Evolutionary conservation across 2,329 filamentous ascomycete species (phyloP), one percentile per base, ranked within the genome.

Genomic region (Salinomyces thailandicus): DNA sequence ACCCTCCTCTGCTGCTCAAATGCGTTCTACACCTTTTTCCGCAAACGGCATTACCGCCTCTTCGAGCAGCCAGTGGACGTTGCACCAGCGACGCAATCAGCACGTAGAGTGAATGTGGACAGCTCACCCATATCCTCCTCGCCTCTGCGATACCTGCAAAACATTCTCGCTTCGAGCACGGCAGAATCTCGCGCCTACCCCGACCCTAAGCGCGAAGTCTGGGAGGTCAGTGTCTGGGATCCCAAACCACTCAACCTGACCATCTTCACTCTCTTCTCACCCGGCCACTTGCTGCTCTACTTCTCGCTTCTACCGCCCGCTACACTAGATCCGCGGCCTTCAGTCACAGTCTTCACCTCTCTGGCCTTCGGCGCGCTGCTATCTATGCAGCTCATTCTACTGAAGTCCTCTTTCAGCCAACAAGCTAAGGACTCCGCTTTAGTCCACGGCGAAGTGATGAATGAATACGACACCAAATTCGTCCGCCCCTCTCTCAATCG

Each of bases 381-480:
- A 11, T 87, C 87, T 0, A 64, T 71, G 1, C 85, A 95, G 58
- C 72, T 96, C 45, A 71, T 77, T 35, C 67, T 85, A 18, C 66
- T 96, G 33, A 79, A 81, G 42, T 72, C 71, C 2, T 77, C 71
- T 20, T 96, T 89, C 60, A 71, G 75, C 3, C 87, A 89, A 56
- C 87, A 96, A 58, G 76, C 75, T 42, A 93, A 86, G 56, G 91
- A 98, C 59, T 76, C 75, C 2, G 71, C 78, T 2, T 72, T 95
- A 31, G 81, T 98, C 40, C 85, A 93, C 49, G 85, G 81, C 50
- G 84, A 96, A 61, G 89, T 96, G 4, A 71, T 96, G 62, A 80
- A 86, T 57, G 91, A 98, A 62, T 98, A 98, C 56, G 85, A 96
- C 56, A 84, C 77, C 49, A 98, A 98, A 64, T 95, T 81, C 54